Evolutionary conservation across 1,284 basidiomycete species (phyloP).

Genomic region (Dichomitus squalens): DNA sequence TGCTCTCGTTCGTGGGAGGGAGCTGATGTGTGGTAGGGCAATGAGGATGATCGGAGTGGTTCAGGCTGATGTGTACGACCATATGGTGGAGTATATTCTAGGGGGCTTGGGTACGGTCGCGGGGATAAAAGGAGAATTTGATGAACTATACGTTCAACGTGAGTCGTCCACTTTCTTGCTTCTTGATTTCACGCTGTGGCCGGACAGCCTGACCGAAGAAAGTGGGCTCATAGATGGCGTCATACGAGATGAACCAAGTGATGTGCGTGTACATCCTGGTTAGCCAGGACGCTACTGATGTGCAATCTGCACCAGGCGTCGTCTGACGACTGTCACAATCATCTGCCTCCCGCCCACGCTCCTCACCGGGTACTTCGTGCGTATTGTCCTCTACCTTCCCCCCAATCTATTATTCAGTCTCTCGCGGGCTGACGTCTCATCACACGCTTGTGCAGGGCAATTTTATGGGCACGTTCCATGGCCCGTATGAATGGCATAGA

Average conservation of each 20-base stretch:
- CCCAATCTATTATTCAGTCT: too few species aligned
- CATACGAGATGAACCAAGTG: conserved; percentile 71
- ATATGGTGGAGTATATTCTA: conserved; percentile 70
- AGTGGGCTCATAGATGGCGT: conserved; percentile 49
- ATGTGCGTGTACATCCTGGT: conserved; percentile 49
- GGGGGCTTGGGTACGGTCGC: conserved; percentile 70
- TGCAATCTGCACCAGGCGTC: conserved; percentile 39
- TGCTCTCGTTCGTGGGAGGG: too few species aligned
- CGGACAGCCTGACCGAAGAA: conserved; percentile 4
- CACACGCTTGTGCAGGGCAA: conserved; percentile 46
- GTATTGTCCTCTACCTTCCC: conserved; percentile 26
- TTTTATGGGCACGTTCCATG: too few species aligned
- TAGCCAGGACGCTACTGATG: background rate
- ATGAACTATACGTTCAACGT: conserved; percentile 72
- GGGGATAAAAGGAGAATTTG: conserved; percentile 67
- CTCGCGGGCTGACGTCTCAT: too few species aligned
- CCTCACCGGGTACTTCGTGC: conserved; percentile 71
- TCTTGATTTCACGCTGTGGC: conserved; percentile 2
- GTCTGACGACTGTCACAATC: conserved; percentile 65
- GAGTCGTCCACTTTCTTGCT: conserved; percentile 11
- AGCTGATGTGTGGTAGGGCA: too few species aligned
- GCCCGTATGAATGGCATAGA: too few species aligned
- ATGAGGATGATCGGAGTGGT: background rate
- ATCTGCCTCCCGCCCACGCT: conserved; percentile 72
- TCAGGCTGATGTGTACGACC: conserved; percentile 69